Evolutionary conservation across 1,284 basidiomycete genomes (phyloP), one percentile per base, ranked within the genome.

Genomic region (Ceratobasidium sp.): DNA sequence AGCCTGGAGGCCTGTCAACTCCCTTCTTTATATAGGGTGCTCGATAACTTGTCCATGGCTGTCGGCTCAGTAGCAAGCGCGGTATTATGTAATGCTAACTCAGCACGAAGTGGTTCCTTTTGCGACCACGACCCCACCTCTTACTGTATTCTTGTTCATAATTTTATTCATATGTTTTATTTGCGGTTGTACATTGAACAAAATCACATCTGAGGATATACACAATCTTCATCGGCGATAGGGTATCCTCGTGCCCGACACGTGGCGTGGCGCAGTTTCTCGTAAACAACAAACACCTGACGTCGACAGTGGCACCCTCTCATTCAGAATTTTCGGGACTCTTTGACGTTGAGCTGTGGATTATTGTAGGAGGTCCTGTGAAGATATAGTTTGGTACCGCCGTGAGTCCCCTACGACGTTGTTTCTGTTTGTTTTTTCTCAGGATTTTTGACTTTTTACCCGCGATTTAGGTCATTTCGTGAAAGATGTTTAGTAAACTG

Each of bases 241-340:
- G 27, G 4, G 36, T 31, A 27, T 9, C 51, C 66, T 69, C 66
- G 66, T 54, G 66, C 53, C n/a, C 27, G 31, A 69, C 66, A 69
- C 66, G 66, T 69, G 66, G 36, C 47, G 15, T 31, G 27, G 31
- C 44, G 17, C 22, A 41, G 36, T 41, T 45, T n/a, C 60, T 47
- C 24, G 6, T 5, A 41, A 64, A n/a, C 47, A 44, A 22, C 24
- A 27, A 47, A 47, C 27, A 22, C 50, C 51, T 54, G 15, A 22
- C 22, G 15, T n/a, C 2, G 31, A 14, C 50, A 17, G 24, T 53
- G 31, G 51, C 22, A 24, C 22, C 44, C 19, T 22, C 36, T 24
- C 53, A 57, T 41, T 36, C 57, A 41, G 27, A 36, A 57, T 54
- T 41, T 59, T 56, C 31, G 62, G 33, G 14, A 24, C 15, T 24